Base-by-base conservation (phyloP, 2,329 filamentous ascomycete genomes). In the Fusarium temperatum region DNA sequence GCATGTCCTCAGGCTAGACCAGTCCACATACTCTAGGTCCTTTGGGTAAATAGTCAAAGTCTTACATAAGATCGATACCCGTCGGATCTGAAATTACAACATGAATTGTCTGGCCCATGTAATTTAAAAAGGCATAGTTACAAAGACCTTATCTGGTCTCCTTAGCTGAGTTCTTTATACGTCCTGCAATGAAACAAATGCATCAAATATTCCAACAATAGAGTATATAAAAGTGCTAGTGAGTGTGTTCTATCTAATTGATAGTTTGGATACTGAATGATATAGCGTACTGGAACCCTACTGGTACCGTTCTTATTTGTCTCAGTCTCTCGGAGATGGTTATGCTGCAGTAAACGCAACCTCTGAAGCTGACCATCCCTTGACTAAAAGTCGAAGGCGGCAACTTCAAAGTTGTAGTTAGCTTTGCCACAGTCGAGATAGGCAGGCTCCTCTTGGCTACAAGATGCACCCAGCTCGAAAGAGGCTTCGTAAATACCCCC, bases 161-260 rank as follows among this genome's bases (percentile, higher is more conserved):
- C 35, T 36, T 36, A 5, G 4, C 9, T 6, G 17, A 38, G 5
- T 18, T 38, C 36, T 38, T 38, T 38, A 32, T 14, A 32, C 30
- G 12, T 14, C 30, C 30, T 32, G 12, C 30, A 32, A 32, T 13
- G 12, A 32, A 32, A 13, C 1, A 32, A 32, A 6, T 1, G 30
- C 12, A 32, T 32, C 1, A 15, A 24, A 3, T n/a, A 4, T 10
- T 15, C 15, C 0, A 24, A 24, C 0, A 17, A 2, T 24, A 7
- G 0, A 44, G 3, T 30, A 8, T 48, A 30, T 17, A 17, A 48
- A 48, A 48, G 9, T n/a, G 14, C 9, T 8, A 30, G 5, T 3
- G 20, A 48, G 6, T 48, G 26, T 30, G 20, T 30, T 17, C 26
- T 48, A 48, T 12, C 26, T 48, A n/a, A 0, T 17, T 4, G 4